Evolutionary conservation across 2,329 filamentous ascomycete species (phyloP).

Genomic region (Aspergillus pseudoglaucus): DNA sequence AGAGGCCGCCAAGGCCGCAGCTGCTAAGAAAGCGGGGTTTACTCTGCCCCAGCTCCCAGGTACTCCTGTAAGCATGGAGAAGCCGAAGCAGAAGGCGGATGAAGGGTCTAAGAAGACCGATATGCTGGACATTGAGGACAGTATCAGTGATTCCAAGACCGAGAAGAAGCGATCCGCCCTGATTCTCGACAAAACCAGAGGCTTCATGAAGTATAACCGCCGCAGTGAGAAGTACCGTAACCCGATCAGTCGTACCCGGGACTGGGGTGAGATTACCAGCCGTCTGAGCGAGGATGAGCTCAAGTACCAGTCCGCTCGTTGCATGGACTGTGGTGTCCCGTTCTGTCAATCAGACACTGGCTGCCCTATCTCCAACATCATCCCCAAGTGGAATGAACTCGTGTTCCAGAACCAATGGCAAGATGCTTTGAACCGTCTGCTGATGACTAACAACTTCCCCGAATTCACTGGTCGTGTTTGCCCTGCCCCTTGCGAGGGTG

Average conservation of each 20-base stretch:
- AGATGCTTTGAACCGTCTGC: constrained; percentile 80
- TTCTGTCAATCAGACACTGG: constrained; percentile 97
- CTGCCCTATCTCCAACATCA: constrained; percentile 95
- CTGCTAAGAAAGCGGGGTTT: constrained; percentile 78
- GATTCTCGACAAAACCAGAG: constrained; percentile 93
- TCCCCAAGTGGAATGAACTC: constrained; percentile 92
- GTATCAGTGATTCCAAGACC: constrained; percentile 70
- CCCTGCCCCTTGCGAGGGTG: constrained; percentile 91
- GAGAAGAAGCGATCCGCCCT: constrained; percentile 87
- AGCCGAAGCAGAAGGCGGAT: constrained; percentile 51
- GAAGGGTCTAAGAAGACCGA: constrained; percentile 61
- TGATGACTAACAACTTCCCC: constrained; percentile 98
- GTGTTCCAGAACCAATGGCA: constrained; percentile 73
- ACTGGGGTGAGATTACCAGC: constrained; percentile 86
- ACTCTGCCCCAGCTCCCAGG: constrained; percentile 70
- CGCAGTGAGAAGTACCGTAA: constrained; percentile 89
- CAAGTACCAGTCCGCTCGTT: constrained; percentile 92
- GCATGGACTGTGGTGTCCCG: constrained; percentile 98
- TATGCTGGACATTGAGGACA: constrained; percentile 84
- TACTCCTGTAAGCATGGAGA: constrained; percentile 45
- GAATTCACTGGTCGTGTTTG: constrained; percentile 97
- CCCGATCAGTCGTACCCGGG: constrained; percentile 74
- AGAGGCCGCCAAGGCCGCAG: constrained; percentile 76
- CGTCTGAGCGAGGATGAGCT: constrained; percentile 89
- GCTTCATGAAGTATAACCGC: constrained; percentile 96